Evolutionary conservation across 306 rosid species (phyloP).

Genomic region (Castanea mollissima): DNA sequence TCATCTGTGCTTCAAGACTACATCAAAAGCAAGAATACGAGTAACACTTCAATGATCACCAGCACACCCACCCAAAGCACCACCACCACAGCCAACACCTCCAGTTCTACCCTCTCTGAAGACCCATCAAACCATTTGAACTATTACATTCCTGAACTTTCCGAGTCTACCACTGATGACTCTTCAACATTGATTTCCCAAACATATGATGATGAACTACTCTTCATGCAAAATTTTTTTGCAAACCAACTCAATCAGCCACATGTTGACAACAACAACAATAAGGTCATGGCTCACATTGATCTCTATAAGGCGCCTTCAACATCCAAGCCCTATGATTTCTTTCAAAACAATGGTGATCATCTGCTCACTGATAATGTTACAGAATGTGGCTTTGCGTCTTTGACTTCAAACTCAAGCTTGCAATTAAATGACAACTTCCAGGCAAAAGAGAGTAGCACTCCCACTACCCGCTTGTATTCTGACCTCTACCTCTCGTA

Average conservation of each 20-base stretch:
- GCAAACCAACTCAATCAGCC: constrained; percentile 6
- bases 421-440: background rate
- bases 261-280: background rate
- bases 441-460: background rate
- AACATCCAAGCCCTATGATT: background rate
- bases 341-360: constrained; percentile 8
- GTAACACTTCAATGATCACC: background rate
- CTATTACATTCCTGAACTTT: constrained; percentile 22
- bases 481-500: constrained; percentile 55
- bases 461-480: constrained; percentile 9
- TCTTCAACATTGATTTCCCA: constrained; percentile 24
- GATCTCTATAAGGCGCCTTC: constrained; percentile 1
- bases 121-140: constrained; percentile 22
- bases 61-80: constrained; percentile 6
- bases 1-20: constrained; percentile 75
- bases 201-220: constrained; percentile 54
- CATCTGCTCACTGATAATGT: constrained; percentile 8
- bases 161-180: constrained; percentile 30
- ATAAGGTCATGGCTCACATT: background rate
- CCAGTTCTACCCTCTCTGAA: constrained; percentile 10
- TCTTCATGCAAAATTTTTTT: constrained; percentile 62
- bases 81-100: background rate
- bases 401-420: constrained; percentile 11
- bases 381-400: background rate
- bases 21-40: constrained; percentile 39